These are phyloP conservation scores for Fagus crenata DNA, from an alignment of 306 rosid species.

Conservation along the genomic window DNA sequence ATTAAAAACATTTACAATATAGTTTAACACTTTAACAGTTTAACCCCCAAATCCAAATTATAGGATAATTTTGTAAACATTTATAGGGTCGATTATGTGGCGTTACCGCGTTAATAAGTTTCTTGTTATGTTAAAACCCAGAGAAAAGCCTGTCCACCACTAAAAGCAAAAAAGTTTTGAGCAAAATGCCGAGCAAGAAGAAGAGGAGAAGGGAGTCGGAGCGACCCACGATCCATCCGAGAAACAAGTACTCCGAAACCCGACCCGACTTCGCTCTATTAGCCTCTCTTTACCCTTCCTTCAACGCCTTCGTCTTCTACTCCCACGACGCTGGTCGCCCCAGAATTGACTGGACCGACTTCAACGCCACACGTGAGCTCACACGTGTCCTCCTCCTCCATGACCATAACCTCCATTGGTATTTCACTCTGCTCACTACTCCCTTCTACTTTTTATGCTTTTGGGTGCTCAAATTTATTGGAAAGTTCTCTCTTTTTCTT, in stretches of 20 bases:
- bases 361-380: constrained; percentile 82
- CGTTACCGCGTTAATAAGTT: too few species aligned
- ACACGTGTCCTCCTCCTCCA: constrained; percentile 57
- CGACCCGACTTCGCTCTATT: constrained; percentile 73
- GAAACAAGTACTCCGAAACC: constrained; percentile 70
- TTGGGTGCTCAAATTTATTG: background rate
- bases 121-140: background rate
- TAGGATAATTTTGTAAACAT: too few species aligned
- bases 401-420: constrained; percentile 50
- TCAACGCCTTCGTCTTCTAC: constrained; percentile 50
- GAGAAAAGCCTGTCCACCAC: background rate
- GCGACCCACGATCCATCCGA: constrained; percentile 51
- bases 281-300: constrained; percentile 79
- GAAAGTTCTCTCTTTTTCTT: background rate
- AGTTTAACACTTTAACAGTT: too few species aligned
- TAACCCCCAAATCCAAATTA: too few species aligned
- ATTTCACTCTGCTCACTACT: background rate
- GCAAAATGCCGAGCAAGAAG: constrained; percentile 41
- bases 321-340: constrained; percentile 36
- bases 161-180: too few species aligned
- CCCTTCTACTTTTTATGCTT: background rate
- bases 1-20: too few species aligned
- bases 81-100: too few species aligned
- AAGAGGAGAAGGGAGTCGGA: constrained; percentile 45
- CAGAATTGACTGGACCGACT: constrained; percentile 73